phyloP scores from a whole-genome alignment of 148 eudicot species.

The Chenopodium formosanum region DNA sequence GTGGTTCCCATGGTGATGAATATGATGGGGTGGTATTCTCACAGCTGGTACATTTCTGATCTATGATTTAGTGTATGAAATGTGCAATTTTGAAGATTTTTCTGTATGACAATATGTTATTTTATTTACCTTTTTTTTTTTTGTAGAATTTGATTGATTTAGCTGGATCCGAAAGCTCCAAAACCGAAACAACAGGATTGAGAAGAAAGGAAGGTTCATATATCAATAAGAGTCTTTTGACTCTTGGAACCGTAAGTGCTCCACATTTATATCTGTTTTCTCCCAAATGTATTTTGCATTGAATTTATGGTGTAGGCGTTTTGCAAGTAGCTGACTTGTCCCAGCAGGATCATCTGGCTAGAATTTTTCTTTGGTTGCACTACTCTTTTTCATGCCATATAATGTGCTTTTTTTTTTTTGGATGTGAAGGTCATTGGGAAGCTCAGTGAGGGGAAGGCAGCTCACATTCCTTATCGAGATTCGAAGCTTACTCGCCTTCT shows the following conservation, averaged over 20 bases:
- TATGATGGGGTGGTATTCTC: slow-evolving; percentile 97
- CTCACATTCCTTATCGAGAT: slow-evolving; percentile 94
- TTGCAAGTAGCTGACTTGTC: not conserved
- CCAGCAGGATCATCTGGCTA: not conserved
- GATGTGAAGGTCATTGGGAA: slow-evolving; percentile 85
- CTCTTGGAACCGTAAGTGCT: slow-evolving; percentile 92
- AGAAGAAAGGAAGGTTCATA: slow-evolving; percentile 99
- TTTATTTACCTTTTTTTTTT: not conserved
- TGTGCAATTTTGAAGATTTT: not conserved
- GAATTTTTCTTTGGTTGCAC: not conserved
- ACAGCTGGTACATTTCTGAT: slow-evolving; percentile 65
- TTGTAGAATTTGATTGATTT: slow-evolving; percentile 86
- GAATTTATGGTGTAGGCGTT: not conserved
- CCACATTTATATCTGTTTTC: not conserved
- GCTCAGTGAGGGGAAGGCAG: slow-evolving; percentile 97
- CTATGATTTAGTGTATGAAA: not conserved
- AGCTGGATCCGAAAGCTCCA: slow-evolving; percentile 99
- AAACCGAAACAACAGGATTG: slow-evolving; percentile 96
- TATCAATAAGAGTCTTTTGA: slow-evolving; percentile 94
- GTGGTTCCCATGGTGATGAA: slow-evolving; percentile 94
- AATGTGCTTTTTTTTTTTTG: not conserved
- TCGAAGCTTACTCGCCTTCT: slow-evolving; percentile 95
- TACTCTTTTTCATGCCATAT: slow-evolving; percentile 4
- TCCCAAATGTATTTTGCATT: not conserved
- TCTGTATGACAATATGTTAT: not conserved